Conservation (phyloP, 129 eudicot species). For the Lactuca saligna region DNA sequence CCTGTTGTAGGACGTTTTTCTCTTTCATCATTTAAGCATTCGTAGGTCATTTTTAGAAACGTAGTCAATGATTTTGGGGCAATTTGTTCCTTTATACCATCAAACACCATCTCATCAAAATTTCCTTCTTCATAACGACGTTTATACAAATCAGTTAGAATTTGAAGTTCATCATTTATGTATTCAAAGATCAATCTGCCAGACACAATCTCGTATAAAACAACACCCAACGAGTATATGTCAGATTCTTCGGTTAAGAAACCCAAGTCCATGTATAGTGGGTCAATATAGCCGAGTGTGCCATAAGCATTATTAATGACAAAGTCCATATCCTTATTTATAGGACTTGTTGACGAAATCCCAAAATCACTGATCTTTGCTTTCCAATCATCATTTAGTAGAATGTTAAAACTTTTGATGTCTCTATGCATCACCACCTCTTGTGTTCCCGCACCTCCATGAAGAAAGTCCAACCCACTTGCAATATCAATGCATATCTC, state of each 20-base stretch:
- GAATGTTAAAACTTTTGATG: not conserved
- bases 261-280: not conserved
- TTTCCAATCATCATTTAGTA: not conserved
- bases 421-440: not conserved
- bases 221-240: not conserved
- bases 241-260: not conserved
- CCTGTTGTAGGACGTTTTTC: not conserved
- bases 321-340: not conserved
- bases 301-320: not conserved
- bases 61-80: not conserved
- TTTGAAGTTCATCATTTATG: not conserved
- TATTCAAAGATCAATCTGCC: too few species aligned
- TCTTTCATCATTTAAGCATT: not conserved
- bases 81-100: not conserved
- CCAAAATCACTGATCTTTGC: conserved; percentile 15
- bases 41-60: not conserved
- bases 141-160: not conserved
- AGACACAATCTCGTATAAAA: not conserved
- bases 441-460: not conserved
- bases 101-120: conserved; percentile 3
- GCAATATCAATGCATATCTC: conserved; percentile 4
- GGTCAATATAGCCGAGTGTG: not conserved
- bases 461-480: conserved; percentile 7
- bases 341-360: not conserved
- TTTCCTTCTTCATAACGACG: not conserved